phyloP scores from a whole-genome alignment of 2,329 filamentous ascomycete genomes.

The Penicillium vulpinum region DNA sequence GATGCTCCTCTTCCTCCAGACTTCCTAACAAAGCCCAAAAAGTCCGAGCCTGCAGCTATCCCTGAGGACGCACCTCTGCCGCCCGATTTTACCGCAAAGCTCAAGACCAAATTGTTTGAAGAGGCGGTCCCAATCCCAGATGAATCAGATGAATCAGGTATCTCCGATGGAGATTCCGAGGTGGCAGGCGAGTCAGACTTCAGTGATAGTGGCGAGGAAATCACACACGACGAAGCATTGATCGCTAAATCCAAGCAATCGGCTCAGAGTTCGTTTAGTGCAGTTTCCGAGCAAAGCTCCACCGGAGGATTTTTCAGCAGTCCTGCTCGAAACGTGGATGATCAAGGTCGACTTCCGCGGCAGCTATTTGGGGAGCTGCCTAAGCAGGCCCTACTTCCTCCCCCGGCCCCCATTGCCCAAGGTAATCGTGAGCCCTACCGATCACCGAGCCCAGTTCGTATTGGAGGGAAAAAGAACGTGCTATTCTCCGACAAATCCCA shows the following conservation, averaged over 20 bases:
- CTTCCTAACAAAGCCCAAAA: slow-evolving; percentile 21
- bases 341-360: slow-evolving; percentile 27
- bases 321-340: slow-evolving; percentile 30
- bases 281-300: slow-evolving; percentile 36
- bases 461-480: slow-evolving; percentile 26
- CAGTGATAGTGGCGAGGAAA: slow-evolving; percentile 49
- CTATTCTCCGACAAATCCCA: slow-evolving; percentile 32
- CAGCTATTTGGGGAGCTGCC: slow-evolving; percentile 49
- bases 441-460: slow-evolving; percentile 50
- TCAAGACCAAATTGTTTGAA: slow-evolving; percentile 17
- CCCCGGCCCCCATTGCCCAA: slow-evolving; percentile 36
- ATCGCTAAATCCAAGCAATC: slow-evolving; percentile 42
- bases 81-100: slow-evolving; percentile 27
- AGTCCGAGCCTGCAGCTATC: neutral
- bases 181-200: slow-evolving; percentile 44
- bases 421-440: slow-evolving; percentile 39
- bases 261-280: slow-evolving; percentile 48
- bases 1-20: slow-evolving; percentile 31
- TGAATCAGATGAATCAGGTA: slow-evolving; percentile 26
- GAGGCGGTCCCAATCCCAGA: slow-evolving; percentile 35
- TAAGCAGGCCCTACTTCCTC: slow-evolving; percentile 38
- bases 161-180: slow-evolving; percentile 30
- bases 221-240: slow-evolving; percentile 42
- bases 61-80: slow-evolving; percentile 27
- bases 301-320: slow-evolving; percentile 45